These are phyloP conservation scores for Leishmania arabica DNA, from an alignment of 208 protist genomes.

Conservation along the genomic window DNA sequence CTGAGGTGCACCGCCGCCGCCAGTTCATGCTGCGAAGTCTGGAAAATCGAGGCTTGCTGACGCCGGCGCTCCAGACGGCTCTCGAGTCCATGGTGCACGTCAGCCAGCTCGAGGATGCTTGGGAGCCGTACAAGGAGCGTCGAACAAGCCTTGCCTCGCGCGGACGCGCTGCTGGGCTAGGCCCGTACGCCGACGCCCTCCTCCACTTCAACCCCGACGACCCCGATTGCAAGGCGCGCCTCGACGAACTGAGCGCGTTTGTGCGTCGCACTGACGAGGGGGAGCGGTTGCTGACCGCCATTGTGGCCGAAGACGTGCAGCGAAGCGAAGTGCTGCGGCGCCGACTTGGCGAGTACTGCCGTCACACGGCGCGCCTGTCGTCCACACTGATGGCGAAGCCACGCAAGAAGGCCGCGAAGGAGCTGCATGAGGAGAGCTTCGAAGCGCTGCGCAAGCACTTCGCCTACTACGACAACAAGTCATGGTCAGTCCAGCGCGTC, in stretches of 20 bases:
- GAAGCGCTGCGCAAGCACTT: conserved; percentile 64
- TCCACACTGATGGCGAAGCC: conserved; percentile 45
- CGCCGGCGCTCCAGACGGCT: conserved; percentile 37
- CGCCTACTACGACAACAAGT: conserved; percentile 56
- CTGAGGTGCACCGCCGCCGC: conserved; percentile 71
- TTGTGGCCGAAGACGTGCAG: conserved; percentile 76
- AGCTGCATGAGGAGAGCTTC: conserved; percentile 52
- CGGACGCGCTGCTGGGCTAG: conserved; percentile 73
- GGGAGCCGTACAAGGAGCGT: conserved; percentile 84
- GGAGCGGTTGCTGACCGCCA: conserved; percentile 50
- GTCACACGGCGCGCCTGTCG: conserved; percentile 34
- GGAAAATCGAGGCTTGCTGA: conserved; percentile 70
- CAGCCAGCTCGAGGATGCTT: conserved; percentile 81
- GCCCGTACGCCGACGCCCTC: conserved; percentile 47
- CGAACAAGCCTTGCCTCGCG: conserved; percentile 76
- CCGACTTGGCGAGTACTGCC: conserved; percentile 44
- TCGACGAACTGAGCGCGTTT: conserved; percentile 29
- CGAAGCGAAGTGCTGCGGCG: conserved; percentile 53
- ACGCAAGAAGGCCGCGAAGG: conserved; percentile 72
- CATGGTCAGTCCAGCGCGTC: conserved; percentile 47
- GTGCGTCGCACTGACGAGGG: conserved; percentile 47
- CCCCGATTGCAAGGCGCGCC: conserved; percentile 19
- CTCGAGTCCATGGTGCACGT: conserved; percentile 65
- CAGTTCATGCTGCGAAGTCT: conserved; percentile 83
- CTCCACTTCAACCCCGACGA: conserved; percentile 32